These are phyloP conservation scores for Phytophthora multivora DNA, from an alignment of 352 stramenopile genomes.

Conservation along the genomic window DNA sequence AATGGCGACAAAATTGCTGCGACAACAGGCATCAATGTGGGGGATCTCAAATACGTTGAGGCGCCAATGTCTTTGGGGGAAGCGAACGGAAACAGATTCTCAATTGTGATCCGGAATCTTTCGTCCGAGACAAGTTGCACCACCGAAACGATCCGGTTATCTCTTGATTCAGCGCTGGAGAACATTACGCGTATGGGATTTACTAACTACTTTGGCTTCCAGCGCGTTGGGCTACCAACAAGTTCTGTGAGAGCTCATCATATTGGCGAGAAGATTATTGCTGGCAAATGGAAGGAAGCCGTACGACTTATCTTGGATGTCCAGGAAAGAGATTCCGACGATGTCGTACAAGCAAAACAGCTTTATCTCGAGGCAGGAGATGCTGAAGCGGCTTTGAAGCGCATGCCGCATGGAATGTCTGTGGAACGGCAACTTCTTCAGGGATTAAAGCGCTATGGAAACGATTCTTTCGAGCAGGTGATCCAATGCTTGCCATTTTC, in stretches of 20 bases:
- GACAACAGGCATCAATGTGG: conserved; percentile 38
- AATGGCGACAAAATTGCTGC: conserved; percentile 28
- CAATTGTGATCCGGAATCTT: conserved; percentile 53
- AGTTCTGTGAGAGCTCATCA: conserved; percentile 62
- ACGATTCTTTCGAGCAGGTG: conserved; percentile 55
- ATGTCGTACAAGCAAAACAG: conserved; percentile 44
- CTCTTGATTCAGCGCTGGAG: conserved; percentile 31
- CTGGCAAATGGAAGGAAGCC: conserved; percentile 59
- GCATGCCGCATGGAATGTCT: conserved; percentile 47
- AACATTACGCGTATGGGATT: conserved; percentile 50
- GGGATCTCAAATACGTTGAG: conserved; percentile 56
- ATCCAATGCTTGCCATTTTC: conserved; percentile 58
- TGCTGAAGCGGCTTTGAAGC: conserved; percentile 61
- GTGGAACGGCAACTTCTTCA: conserved; percentile 68
- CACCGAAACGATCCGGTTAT: conserved; percentile 11
- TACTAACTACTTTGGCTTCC: conserved; percentile 86
- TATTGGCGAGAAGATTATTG: conserved; percentile 72
- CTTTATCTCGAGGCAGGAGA: conserved; percentile 50
- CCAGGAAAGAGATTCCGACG: conserved; percentile 40
- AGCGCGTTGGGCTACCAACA: conserved; percentile 63
- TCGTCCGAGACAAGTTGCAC: conserved; percentile 12
- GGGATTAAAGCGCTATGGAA: conserved; percentile 66
- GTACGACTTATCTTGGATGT: conserved; percentile 53
- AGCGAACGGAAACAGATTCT: conserved; percentile 70
- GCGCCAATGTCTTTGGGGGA: conserved; percentile 57